A percentile compares a stretch with the other conserved stretches of the same genome.
Evolutionary conservation across 257 asterid species (phyloP).

Genomic region (Solanum peruvianum): DNA sequence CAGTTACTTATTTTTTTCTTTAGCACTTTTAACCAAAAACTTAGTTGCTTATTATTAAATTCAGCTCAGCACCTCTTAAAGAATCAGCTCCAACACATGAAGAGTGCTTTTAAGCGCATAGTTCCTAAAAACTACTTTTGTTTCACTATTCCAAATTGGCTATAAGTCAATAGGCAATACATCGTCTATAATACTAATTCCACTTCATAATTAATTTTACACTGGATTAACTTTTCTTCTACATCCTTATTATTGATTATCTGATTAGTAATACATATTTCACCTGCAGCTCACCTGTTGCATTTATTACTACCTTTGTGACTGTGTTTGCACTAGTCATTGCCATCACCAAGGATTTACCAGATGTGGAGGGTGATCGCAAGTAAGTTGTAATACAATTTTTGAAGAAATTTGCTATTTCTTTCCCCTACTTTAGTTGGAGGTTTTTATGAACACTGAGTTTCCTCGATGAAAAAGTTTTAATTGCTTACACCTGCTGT

Average conservation of each 20-base stretch:
- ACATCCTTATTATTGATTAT: not conserved
- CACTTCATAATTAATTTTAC: not conserved
- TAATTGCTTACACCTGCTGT: not conserved
- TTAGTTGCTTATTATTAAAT: not conserved
- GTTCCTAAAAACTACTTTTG: not conserved
- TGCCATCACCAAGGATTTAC: constrained; percentile 98
- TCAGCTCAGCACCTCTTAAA: not conserved
- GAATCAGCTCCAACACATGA: not conserved
- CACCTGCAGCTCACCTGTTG: constrained; percentile 82
- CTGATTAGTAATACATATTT: not conserved
- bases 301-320: constrained; percentile 93
- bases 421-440: not conserved
- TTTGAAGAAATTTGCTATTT: not conserved
- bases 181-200: not conserved
- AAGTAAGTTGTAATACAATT: constrained; percentile 55
- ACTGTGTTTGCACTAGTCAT: constrained; percentile 90
- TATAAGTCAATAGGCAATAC: not conserved
- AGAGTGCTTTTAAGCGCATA: not conserved
- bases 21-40: not conserved
- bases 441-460: not conserved
- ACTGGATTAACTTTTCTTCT: not conserved
- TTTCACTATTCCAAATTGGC: not conserved
- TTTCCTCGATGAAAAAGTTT: not conserved
- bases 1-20: not conserved
- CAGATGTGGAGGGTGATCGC: constrained; percentile 98